Evolutionary conservation across 768 basidiomycete species (phyloP), one percentile per base, ranked within the genome.

Genomic region (Mycena olivaceomarginata): DNA sequence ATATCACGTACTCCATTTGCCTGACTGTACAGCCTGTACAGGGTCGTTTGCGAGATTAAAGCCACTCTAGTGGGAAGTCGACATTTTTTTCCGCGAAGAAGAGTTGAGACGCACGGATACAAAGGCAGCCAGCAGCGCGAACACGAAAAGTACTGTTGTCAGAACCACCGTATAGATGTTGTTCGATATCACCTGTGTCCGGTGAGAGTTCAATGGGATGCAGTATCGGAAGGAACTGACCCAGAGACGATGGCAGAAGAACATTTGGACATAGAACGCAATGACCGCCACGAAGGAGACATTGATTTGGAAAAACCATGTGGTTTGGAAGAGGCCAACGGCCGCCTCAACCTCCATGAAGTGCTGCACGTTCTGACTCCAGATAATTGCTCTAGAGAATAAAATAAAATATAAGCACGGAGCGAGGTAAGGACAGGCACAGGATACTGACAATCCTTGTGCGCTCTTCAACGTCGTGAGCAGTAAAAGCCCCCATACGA

Each of bases 191-290:
- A 62, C 60, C 60, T 62, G 39, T 8, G 18, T 59, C 57, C 57
- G 57, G 57, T 59, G 25, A 40, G 16, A 62, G 18, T 40, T 62
- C 8, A 62, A 15, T 59, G 57, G 37, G 37, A 62, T 3, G 18
- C 18, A 62, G 6, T 40, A 40, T 16, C 22, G 12, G 4, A 22
- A 62, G 60, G 60, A 62, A 40, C 60, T 8, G 8, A 62, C 60
- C 60, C 37, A 62, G 6, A 62, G 60, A 62, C 60, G 60, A 12
- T 62, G 16, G 15, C 60, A 62, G 60, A 62, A 62, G 15, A 62
- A 62, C 18, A 62, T 62, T 62, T 62, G 60, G 16, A 62, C 60
- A 20, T 62, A 62, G 18, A 62, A 62, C 37, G 60, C 60, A 62
- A 62, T 62, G 37, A 62, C 16, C 5, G 60, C 60, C 15, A 62